These are phyloP conservation scores for Perkinsus olseni DNA, from an alignment of 169 alveolate species.

Conservation along the genomic window DNA sequence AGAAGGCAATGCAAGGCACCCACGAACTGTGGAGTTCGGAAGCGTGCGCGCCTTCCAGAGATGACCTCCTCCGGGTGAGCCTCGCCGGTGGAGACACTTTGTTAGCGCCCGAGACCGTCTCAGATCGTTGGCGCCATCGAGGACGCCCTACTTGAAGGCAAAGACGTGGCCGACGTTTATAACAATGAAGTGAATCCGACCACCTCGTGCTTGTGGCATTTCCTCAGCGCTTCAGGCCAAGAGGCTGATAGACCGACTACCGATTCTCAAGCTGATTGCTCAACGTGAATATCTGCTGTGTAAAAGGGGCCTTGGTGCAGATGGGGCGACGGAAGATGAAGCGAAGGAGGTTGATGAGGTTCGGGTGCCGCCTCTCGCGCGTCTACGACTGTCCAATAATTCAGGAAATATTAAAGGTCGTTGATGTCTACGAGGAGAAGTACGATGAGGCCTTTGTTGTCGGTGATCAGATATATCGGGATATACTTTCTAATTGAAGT, in stretches of 20 bases:
- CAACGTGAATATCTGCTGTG: not conserved
- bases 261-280: not conserved
- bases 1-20: not conserved
- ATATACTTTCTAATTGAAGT: not conserved
- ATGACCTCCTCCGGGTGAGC: not conserved
- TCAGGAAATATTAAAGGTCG: not conserved
- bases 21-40: not conserved
- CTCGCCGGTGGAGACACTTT: not conserved
- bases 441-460: not conserved
- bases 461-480: not conserved
- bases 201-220: not conserved
- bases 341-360: not conserved
- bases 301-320: not conserved
- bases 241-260: not conserved
- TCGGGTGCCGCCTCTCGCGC: not conserved
- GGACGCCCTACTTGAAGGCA: not conserved
- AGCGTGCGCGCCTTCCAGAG: not conserved
- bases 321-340: not conserved
- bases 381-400: not conserved
- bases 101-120: not conserved
- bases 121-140: not conserved
- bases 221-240: not conserved
- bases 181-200: not conserved
- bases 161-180: not conserved
- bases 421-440: not conserved